Conservation (phyloP, 2,329 filamentous ascomycete species). For the Ramichloridium luteum region DNA sequence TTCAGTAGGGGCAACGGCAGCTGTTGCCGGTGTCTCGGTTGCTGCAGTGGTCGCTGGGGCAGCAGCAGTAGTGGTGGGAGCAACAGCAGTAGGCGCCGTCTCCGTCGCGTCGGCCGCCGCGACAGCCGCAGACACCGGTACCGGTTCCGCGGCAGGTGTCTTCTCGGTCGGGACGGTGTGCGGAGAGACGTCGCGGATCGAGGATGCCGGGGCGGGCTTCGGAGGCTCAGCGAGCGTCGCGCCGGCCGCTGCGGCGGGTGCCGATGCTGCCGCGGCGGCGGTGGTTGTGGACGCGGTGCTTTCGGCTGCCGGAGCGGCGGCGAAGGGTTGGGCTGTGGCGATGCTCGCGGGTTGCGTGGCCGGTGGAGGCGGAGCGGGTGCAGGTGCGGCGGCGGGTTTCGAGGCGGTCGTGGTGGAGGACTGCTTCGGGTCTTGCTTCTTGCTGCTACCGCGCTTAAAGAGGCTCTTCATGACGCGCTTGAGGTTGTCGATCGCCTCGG, state of each 20-base stretch:
- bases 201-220: no score
- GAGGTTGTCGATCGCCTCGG: slow-evolving; percentile 15
- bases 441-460: slow-evolving; percentile 13
- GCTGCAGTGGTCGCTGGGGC: background rate
- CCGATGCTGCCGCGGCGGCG: background rate
- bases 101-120: background rate
- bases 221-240: slow-evolving; percentile 1
- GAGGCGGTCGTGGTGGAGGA: slow-evolving; percentile 5
- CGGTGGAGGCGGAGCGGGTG: slow-evolving; percentile 2
- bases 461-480: slow-evolving; percentile 14
- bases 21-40: slow-evolving; percentile 2
- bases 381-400: slow-evolving; percentile 4
- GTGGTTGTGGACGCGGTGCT: slow-evolving; percentile 1
- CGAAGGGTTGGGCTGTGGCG: no score
- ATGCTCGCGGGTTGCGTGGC: slow-evolving; percentile 3
- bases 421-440: slow-evolving; percentile 9
- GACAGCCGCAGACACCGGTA: background rate
- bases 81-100: background rate
- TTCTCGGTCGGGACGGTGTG: no score
- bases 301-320: slow-evolving; percentile 1
- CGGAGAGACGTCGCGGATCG: no score
- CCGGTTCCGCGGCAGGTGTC: no score
- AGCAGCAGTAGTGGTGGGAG: background rate
- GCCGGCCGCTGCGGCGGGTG: background rate
- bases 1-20: background rate